Evolutionary conservation across 225 moss, liverwort and hornwort genomes (phyloP).

Genomic region (Physcomitrellopsis africana): DNA sequence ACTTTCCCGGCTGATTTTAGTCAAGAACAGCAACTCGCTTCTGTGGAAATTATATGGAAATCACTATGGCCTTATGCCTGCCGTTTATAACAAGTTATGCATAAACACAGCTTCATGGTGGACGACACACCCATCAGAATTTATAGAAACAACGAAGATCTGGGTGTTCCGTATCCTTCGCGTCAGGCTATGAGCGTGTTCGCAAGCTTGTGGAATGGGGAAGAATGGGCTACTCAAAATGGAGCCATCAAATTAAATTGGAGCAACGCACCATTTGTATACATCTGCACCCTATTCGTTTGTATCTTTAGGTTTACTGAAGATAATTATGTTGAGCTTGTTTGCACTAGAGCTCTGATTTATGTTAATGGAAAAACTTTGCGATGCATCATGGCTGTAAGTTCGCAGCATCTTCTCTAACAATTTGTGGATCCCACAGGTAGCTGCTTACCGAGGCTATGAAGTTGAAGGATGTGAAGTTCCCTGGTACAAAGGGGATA

Average conservation of each 20-base stretch:
- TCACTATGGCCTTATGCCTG: not conserved
- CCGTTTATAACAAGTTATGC: conserved; percentile 23
- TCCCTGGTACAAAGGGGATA: conserved; percentile 47
- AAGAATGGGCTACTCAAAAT: conserved; percentile 53
- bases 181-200: conserved; percentile 52
- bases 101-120: conserved; percentile 41
- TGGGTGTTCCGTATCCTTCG: conserved; percentile 41
- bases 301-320: not conserved
- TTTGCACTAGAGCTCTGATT: not conserved
- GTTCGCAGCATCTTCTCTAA: not conserved
- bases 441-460: conserved; percentile 41
- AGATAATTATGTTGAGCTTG: not conserved
- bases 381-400: not conserved
- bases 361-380: not conserved
- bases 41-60: not conserved
- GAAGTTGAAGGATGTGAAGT: conserved; percentile 49
- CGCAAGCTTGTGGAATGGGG: conserved; percentile 53
- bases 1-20: not conserved
- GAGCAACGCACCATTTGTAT: conserved; percentile 40
- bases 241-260: conserved; percentile 49
- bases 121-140: conserved; percentile 47
- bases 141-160: conserved; percentile 45
- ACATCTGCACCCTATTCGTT: conserved; percentile 13
- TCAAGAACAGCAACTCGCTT: not conserved
- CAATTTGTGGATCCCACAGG: conserved; percentile 25